phyloP scores from a whole-genome alignment of 2,329 filamentous ascomycete genomes.

The Cyphellophora attinorum region DNA sequence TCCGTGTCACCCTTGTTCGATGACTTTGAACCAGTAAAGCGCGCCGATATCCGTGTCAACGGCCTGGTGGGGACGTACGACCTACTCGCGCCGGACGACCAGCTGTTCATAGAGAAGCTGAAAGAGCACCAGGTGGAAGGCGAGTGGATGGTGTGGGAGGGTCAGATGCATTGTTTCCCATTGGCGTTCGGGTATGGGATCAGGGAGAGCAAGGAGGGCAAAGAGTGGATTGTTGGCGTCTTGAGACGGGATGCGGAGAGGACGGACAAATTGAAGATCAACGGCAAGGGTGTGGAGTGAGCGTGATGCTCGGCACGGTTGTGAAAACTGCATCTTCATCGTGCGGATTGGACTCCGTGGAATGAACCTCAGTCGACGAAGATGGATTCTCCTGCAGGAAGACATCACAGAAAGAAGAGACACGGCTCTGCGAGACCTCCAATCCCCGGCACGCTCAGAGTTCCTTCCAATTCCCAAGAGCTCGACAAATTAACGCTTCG shows the following conservation, averaged over 20 bases:
- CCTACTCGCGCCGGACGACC: conserved; percentile 43
- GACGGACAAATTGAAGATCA: too few relatives aligned
- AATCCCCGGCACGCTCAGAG: too few relatives aligned
- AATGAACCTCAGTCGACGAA: too few relatives aligned
- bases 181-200: conserved; percentile 26
- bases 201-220: background rate
- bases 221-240: background rate
- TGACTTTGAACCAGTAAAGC: conserved; percentile 30
- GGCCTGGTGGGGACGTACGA: conserved; percentile 45
- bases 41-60: conserved; percentile 37
- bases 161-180: conserved; percentile 52
- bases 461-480: too few relatives aligned
- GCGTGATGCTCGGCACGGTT: too few relatives aligned
- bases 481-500: too few relatives aligned
- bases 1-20: conserved; percentile 39
- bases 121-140: conserved; percentile 35
- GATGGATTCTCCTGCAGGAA: too few relatives aligned
- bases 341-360: too few relatives aligned
- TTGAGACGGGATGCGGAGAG: background rate
- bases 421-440: too few relatives aligned
- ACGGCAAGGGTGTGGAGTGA: too few relatives aligned
- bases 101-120: conserved; percentile 38
- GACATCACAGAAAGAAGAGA: too few relatives aligned
- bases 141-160: conserved; percentile 50
- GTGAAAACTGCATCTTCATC: too few relatives aligned